Conservation (phyloP, 2,329 filamentous ascomycete genomes). For the Hymenoscyphus fructigenus region DNA sequence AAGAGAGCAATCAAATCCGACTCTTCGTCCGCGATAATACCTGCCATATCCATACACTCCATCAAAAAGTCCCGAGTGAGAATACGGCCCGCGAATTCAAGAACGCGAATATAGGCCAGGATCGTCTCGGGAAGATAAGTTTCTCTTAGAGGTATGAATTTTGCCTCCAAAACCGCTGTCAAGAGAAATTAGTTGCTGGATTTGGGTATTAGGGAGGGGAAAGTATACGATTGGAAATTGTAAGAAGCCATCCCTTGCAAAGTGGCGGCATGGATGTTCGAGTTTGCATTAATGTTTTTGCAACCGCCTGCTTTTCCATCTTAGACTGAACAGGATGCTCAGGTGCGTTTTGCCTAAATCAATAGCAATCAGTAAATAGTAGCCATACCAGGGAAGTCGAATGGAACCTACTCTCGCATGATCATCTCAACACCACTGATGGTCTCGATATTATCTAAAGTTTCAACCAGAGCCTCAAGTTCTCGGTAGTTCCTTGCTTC, state of each 20-base stretch:
- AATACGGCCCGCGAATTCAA: constrained; percentile 75
- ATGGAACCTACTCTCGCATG: constrained; percentile 26
- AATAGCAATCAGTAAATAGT: neutral
- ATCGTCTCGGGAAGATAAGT: constrained; percentile 84
- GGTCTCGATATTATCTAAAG: constrained; percentile 67
- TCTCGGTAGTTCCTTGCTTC: constrained; percentile 66
- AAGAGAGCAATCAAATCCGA: constrained; percentile 67
- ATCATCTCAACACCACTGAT: constrained; percentile 43
- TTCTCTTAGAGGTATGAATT: constrained; percentile 65
- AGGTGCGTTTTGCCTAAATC: constrained; percentile 3
- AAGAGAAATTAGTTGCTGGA: constrained; percentile 22
- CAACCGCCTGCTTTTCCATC: constrained; percentile 46
- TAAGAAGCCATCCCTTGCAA: constrained; percentile 62
- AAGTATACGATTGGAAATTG: constrained; percentile 27
- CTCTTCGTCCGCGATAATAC: constrained; percentile 68
- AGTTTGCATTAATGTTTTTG: constrained; percentile 52
- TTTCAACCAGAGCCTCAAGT: constrained; percentile 64
- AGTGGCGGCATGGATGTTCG: constrained; percentile 59
- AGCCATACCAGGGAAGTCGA: neutral
- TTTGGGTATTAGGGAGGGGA: neutral
- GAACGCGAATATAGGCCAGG: constrained; percentile 76
- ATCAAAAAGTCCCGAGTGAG: constrained; percentile 75
- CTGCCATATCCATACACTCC: constrained; percentile 83
- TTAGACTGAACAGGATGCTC: constrained; percentile 21
- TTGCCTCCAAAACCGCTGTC: constrained; percentile 50